A percentile compares a stretch with the other conserved stretches of the same genome.
Evolutionary conservation across 2,329 filamentous ascomycete genomes (phyloP).

Genomic region (Venturia nashicola): DNA sequence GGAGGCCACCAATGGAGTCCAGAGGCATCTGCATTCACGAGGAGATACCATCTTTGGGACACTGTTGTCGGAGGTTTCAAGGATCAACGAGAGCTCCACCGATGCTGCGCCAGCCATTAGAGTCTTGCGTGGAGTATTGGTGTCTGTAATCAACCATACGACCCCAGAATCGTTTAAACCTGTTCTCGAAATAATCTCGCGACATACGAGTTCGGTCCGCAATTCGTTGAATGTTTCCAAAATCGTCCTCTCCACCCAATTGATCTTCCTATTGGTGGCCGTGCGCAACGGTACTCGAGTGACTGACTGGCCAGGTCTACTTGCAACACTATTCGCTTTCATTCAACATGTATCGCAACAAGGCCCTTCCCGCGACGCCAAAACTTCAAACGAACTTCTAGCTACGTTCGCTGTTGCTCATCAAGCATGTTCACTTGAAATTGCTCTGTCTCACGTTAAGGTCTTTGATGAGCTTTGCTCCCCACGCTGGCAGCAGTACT

Average conservation of each 20-base stretch:
- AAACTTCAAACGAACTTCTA: constrained; percentile 34
- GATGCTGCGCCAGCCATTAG: constrained; percentile 32
- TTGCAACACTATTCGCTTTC: constrained; percentile 30
- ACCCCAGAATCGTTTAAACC: constrained; percentile 60
- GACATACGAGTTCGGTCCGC: constrained; percentile 7
- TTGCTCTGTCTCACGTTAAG: constrained; percentile 57
- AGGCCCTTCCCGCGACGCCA: constrained; percentile 14
- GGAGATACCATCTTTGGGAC: constrained; percentile 40
- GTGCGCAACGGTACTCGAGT: constrained; percentile 74
- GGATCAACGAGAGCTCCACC: background rate
- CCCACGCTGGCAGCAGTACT: constrained; percentile 56
- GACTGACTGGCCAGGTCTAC: constrained; percentile 54
- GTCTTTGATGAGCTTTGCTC: constrained; percentile 52
- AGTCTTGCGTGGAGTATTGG: constrained; percentile 63
- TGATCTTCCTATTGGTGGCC: constrained; percentile 59
- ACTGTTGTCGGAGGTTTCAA: constrained; percentile 26
- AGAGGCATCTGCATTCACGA: constrained; percentile 45
- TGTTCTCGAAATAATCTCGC: constrained; percentile 47
- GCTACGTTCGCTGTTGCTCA: constrained; percentile 50
- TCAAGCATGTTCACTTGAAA: constrained; percentile 66
- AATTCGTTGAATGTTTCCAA: background rate
- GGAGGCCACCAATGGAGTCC: constrained; percentile 59
- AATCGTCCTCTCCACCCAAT: constrained; percentile 16
- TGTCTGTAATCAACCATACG: constrained; percentile 73
- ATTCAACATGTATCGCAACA: constrained; percentile 14